These are phyloP conservation scores for Globisporangium camurandrum DNA, from an alignment of 352 stramenopile genomes.

Conservation along the genomic window DNA sequence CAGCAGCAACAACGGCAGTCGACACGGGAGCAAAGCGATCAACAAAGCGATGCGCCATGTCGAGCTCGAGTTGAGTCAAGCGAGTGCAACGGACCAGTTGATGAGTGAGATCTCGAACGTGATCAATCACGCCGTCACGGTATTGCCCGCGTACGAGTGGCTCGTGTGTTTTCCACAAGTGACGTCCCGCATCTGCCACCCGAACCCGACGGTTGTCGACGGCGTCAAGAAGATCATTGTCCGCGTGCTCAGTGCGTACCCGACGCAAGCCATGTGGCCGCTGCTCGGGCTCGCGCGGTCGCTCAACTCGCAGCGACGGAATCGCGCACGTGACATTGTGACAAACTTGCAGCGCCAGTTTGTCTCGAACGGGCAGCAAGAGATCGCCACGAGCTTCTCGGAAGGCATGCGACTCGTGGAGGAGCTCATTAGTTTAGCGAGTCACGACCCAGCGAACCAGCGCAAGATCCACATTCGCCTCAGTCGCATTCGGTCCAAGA, in stretches of 20 bases:
- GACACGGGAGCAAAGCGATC: constrained; percentile 21
- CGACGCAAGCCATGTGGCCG: constrained; percentile 96
- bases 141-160: constrained; percentile 89
- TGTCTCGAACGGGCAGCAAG: constrained; percentile 43
- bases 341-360: constrained; percentile 56
- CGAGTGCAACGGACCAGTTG: constrained; percentile 50
- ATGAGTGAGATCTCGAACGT: constrained; percentile 57
- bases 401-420: constrained; percentile 89
- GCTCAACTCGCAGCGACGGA: constrained; percentile 66
- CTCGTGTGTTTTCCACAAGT: constrained; percentile 98
- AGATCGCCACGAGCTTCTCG: constrained; percentile 77
- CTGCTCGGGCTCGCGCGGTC: constrained; percentile 93
- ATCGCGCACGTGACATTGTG: constrained; percentile 60
- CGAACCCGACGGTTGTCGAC: constrained; percentile 77
- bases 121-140: constrained; percentile 46
- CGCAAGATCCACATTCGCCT: constrained; percentile 79
- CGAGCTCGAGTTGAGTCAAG: constrained; percentile 45
- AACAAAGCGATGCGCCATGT: constrained; percentile 63
- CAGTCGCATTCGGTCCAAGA: constrained; percentile 53
- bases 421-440: constrained; percentile 92
- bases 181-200: constrained; percentile 91
- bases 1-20: constrained; percentile 2
- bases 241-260: constrained; percentile 90
- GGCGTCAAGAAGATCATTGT: constrained; percentile 92
- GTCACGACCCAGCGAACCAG: constrained; percentile 74